Evolutionary conservation across 306 rosid genomes (phyloP).

Genomic region (Cucurbita ficifolia): DNA sequence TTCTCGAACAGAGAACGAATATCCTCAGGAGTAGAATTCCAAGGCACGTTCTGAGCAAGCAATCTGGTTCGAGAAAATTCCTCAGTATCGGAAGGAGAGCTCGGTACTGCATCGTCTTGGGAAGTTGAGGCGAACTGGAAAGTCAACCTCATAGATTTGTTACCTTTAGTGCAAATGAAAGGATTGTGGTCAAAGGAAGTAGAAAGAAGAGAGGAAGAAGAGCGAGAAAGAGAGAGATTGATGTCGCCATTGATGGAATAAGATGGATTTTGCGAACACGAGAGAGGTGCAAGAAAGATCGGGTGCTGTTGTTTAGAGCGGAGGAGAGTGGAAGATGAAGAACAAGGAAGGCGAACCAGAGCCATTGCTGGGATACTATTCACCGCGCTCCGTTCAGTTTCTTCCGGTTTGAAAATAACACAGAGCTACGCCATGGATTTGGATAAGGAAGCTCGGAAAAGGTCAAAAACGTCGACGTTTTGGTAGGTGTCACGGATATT

Average conservation of each 20-base stretch:
- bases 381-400: background rate
- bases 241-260: conserved; percentile 1
- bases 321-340: conserved; percentile 17
- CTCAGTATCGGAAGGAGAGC: conserved; percentile 17
- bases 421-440: background rate
- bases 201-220: conserved; percentile 16
- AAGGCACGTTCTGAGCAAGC: conserved; percentile 83
- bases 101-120: conserved; percentile 26
- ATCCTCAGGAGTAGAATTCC: conserved; percentile 74
- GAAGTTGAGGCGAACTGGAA: conserved; percentile 29
- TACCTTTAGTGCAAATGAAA: conserved; percentile 7
- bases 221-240: conserved; percentile 15
- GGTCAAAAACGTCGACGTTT: background rate
- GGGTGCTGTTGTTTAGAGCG: conserved; percentile 15
- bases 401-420: background rate
- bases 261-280: conserved; percentile 13
- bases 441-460: conserved; percentile 6
- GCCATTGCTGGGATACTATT: conserved; percentile 32
- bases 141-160: conserved; percentile 11
- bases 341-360: conserved; percentile 23
- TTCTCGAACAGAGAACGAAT: conserved; percentile 58
- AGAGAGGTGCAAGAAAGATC: conserved; percentile 7
- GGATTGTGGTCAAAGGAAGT: conserved; percentile 9
- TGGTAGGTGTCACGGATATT: too few species aligned
- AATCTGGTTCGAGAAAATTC: conserved; percentile 41